Evolutionary conservation across 805 yeast species (phyloP).

Genomic region (Suhomyces sp.): DNA sequence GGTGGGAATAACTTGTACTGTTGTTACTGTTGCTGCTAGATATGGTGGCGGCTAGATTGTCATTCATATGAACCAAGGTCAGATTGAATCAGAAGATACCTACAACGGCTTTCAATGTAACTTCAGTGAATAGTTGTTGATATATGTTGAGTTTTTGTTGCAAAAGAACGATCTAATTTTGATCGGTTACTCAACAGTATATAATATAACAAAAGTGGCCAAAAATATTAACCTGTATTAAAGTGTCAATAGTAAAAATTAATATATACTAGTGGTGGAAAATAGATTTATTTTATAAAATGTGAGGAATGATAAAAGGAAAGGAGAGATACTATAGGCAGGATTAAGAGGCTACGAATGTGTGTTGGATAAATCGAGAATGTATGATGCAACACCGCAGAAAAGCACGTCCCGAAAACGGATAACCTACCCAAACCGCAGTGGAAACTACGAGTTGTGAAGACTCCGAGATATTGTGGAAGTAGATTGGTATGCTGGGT

Average conservation of each 20-base stretch:
- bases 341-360: not conserved
- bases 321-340: not conserved
- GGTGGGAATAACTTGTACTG: not conserved
- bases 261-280: not conserved
- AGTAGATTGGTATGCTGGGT: not conserved
- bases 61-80: not conserved
- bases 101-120: not conserved
- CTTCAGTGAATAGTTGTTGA: not conserved
- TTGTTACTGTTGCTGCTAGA: not conserved
- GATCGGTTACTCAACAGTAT: not conserved
- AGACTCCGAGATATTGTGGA: not conserved
- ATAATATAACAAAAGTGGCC: not conserved
- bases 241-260: conserved; percentile 2
- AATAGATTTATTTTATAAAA: conserved; percentile 5
- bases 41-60: not conserved
- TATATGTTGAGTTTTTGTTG: not conserved
- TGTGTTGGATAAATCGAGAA: not conserved
- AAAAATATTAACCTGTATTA: not conserved
- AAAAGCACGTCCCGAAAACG: not conserved
- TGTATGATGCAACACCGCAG: not conserved
- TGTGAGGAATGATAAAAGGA: not conserved
- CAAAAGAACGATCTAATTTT: not conserved
- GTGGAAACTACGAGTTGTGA: not conserved
- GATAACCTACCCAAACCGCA: not conserved
- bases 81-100: not conserved